phyloP scores from a whole-genome alignment of 805 yeast genomes.

The Debaryomyces hansenii region DNA sequence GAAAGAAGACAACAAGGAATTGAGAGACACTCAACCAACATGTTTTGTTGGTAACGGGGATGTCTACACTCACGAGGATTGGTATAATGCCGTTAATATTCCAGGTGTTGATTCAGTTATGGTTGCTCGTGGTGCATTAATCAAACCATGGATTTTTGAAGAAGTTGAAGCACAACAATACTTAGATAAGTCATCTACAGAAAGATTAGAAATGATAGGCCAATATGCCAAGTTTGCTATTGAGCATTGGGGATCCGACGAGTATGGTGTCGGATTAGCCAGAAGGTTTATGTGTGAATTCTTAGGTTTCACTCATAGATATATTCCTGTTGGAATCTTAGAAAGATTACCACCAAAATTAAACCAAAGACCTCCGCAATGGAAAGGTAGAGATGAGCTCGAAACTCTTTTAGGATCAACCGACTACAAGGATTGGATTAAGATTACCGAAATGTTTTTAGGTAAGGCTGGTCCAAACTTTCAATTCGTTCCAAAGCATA shows the following conservation, averaged over 20 bases:
- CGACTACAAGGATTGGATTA: conserved; percentile 93
- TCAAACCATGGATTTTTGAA: conserved; percentile 98
- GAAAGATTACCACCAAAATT: conserved; percentile 85
- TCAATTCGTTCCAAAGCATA: conserved; percentile 88
- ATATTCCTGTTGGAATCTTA: conserved; percentile 89
- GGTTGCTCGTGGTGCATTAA: conserved; percentile 97
- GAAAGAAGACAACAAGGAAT: conserved; percentile 60
- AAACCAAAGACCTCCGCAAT: conserved; percentile 90
- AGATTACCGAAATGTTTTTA: conserved; percentile 89
- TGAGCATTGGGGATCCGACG: conserved; percentile 98
- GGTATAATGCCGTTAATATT: conserved; percentile 68
- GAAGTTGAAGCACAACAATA: conserved; percentile 89
- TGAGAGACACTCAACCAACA: conserved; percentile 58
- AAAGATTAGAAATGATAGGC: conserved; percentile 74
- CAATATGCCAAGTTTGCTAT: conserved; percentile 77
- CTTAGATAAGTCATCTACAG: conserved; percentile 86
- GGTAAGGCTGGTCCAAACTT: conserved; percentile 81
- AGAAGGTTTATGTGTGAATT: conserved; percentile 94
- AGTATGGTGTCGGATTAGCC: conserved; percentile 83
- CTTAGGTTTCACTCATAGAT: conserved; percentile 89
- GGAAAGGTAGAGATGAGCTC: conserved; percentile 90
- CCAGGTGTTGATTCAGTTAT: conserved; percentile 86
- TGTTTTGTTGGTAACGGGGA: conserved; percentile 96
- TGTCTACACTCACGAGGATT: conserved; percentile 80
- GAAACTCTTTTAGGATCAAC: conserved; percentile 86